A percentile compares a stretch with the other conserved stretches of the same genome.
These are phyloP conservation scores for Phytophthora multivora DNA, from an alignment of 352 stramenopile genomes.

Conservation along the genomic window DNA sequence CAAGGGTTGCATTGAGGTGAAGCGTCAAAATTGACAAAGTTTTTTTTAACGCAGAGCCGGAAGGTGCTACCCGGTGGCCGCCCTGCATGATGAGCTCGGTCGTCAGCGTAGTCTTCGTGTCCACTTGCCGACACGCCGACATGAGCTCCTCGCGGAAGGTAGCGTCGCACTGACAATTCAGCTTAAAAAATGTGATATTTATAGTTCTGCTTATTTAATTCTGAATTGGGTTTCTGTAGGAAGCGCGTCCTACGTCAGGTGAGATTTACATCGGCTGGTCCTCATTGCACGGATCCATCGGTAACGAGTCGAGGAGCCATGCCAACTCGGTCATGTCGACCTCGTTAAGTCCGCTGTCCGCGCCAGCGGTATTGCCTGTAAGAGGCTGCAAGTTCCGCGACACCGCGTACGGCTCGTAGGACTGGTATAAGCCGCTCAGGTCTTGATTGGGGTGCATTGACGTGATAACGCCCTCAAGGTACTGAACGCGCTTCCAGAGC, in stretches of 20 bases:
- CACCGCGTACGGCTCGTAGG: slow-evolving; percentile 39
- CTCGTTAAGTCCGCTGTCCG: slow-evolving; percentile 12
- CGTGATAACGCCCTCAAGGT: slow-evolving; percentile 54
- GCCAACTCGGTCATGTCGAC: slow-evolving; percentile 38
- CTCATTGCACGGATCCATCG: slow-evolving; percentile 23
- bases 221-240: slow-evolving; percentile 9
- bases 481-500: slow-evolving; percentile 64
- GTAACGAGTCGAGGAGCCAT: slow-evolving; percentile 38
- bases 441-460: slow-evolving; percentile 43
- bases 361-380: slow-evolving; percentile 7
- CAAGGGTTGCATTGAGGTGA: background rate
- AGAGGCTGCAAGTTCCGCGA: slow-evolving; percentile 19
- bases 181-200: slow-evolving; percentile 3
- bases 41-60: slow-evolving; percentile 8
- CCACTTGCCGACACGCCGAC: too few species aligned
- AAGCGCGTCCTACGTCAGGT: background rate
- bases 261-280: slow-evolving; percentile 22
- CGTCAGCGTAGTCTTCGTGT: background rate
- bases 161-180: too few species aligned
- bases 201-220: slow-evolving; percentile 7
- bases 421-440: slow-evolving; percentile 41
- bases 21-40: slow-evolving; percentile 1
- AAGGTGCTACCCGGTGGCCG: background rate
- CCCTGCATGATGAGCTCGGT: slow-evolving; percentile 3
- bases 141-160: too few species aligned